Evolutionary conservation across 352 stramenopile species (phyloP), one percentile per base, ranked within the genome.

Genomic region (Phytophthora parvispora): DNA sequence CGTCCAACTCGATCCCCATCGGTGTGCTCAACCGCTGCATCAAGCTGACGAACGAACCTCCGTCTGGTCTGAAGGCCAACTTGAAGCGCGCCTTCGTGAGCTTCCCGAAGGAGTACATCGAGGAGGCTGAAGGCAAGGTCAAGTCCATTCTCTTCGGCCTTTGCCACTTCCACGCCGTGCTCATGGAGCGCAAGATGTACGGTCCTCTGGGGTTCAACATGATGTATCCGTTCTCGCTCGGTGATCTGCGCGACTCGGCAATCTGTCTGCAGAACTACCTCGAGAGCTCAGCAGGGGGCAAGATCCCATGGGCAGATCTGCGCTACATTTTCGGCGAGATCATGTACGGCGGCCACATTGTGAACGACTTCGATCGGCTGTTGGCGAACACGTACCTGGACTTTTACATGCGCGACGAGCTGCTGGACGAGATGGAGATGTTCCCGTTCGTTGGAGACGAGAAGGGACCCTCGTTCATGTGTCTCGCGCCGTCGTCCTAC

Each of bases 181-280:
- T 99, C 57, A 98, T 99, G 93, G 97, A 99, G 75, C 89, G 97
- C 32, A 99, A 99, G 75, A 97, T 98, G 82, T 99, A 98, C 73
- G 97, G 97, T 4, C 94, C 97, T 15, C 94, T 98, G 60, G 97
- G 97, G n/a, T 99, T 98, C 84, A 99, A 99, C 70, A 99, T 99
- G 96, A 98, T 98, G 81, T 99, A 99, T 69, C 97, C 97, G 6
- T 99, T 99, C 77, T 98, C 92, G 25, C 92, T 99, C 52, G 97
- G 97, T 16, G 97, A 99, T 72, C 81, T 99, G 56, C 91, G 93
- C 36, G 97, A 99, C 74, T 98, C 92, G 29, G 92, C 96, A 3
- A 98, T 98, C 59, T 98, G 93, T 48, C 73, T 99, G 42, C 85
- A 95, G 64, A 99, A 99, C 72, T 99, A 99, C 60, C 96, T 99